Conservation (phyloP, 176 grass and related monocot genomes). For the Alopecurus myosuroides region DNA sequence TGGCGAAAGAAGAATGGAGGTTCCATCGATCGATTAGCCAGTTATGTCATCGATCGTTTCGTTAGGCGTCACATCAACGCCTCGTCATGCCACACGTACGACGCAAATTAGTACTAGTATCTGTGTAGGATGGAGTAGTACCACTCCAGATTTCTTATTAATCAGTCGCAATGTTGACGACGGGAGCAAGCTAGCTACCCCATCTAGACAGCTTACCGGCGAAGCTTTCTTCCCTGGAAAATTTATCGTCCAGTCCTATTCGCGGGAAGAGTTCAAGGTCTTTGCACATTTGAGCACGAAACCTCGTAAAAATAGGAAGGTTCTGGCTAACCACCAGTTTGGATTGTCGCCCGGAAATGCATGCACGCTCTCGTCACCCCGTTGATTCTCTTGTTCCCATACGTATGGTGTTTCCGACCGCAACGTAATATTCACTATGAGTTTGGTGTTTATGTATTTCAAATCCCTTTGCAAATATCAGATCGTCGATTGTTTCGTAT, state of each 20-base stretch:
- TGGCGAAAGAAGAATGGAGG: not conserved
- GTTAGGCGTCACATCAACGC: constrained; percentile 18
- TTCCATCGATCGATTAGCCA: not conserved
- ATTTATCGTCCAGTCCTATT: not conserved
- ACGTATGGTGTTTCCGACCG: too few species aligned
- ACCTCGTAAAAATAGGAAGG: not conserved
- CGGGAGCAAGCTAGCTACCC: not conserved
- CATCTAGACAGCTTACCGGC: not conserved
- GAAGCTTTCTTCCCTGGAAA: not conserved
- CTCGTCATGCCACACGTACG: not conserved
- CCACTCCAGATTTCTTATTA: constrained; percentile 15
- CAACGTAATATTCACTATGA: too few species aligned
- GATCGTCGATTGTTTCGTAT: not conserved
- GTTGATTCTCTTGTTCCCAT: not conserved
- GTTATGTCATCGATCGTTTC: not conserved
- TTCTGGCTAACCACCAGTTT: not conserved
- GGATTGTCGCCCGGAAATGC: not conserved
- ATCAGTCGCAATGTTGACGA: constrained; percentile 13
- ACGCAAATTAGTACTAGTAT: not conserved
- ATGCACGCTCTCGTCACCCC: constrained; percentile 9
- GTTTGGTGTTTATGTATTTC: not conserved
- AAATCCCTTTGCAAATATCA: not conserved
- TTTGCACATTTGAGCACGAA: not conserved
- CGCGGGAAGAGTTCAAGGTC: constrained; percentile 10
- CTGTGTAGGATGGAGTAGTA: not conserved